Evolutionary conservation across 2,329 filamentous ascomycete genomes (phyloP), one percentile per base, ranked within the genome.

Genomic region (Cercospora brassicicola): DNA sequence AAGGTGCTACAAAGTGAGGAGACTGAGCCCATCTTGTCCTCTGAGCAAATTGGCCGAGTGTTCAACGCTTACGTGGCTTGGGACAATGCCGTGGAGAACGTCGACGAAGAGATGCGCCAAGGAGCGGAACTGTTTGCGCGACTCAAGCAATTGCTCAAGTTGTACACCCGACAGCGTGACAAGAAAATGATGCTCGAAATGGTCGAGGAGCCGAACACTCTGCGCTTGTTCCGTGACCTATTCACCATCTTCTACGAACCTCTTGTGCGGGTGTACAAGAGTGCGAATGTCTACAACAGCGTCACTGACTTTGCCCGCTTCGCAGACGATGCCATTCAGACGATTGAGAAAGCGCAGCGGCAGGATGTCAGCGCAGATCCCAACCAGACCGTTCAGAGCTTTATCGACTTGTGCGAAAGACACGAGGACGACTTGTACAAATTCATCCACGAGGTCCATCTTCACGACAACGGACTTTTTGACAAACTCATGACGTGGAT

Each of bases 211-310:
- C 93, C 95, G 0, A 94, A 94, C n/a, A 98, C 95, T 0, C 85
- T 99, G n/a, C 91, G 96, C 77, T 86, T 99, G 30, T 95, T 99
- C 86, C 89, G 93, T 59, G 95, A 99, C 76, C 86, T 99, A 26
- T 98, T 99, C 79, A 96, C 93, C 36, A 98, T 99, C 78, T 99
- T 99, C 82, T 99, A 99, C 81, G 95, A 99, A 78, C 95, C 95
- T 0, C 88, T 99, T 23, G 93, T 99, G 15, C 88, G 95, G 59
- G 95, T 99, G 0, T 99, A 99, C 85, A 99, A 98, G 82, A 97
- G 94, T 20, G 95, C 95, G 72, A 99, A 98, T 75, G 94, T 99
- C 28, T 98, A 98, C 84, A 95, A 89, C 83, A 96, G 92, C 77
- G 94, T 99, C 68, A 98, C 94, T 0, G 95, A 99, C 79, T 98